phyloP scores from a whole-genome alignment of 2,329 filamentous ascomycete species.

The Cytospora mali region DNA sequence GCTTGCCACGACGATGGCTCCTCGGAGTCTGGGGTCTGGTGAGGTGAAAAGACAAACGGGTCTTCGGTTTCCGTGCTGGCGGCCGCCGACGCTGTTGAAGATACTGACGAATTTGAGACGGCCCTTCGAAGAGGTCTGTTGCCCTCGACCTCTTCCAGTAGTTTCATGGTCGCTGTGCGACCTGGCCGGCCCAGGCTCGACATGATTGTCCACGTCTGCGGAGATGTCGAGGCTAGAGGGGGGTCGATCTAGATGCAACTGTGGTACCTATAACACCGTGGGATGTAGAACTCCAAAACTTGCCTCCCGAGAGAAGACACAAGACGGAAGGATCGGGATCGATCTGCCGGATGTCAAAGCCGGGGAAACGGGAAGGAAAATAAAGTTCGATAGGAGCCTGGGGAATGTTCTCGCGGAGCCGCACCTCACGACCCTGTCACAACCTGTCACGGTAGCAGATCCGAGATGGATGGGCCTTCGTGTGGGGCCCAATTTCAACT shows the following conservation, averaged over 20 bases:
- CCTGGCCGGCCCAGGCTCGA: conserved; percentile 5
- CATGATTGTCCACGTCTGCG: conserved; percentile 11
- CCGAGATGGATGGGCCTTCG: conserved; percentile 6
- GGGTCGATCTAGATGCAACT: background rate
- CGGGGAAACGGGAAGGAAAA: conserved; percentile 1
- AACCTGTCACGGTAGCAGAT: conserved; percentile 14
- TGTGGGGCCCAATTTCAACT: conserved; percentile 21
- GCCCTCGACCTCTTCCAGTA: conserved; percentile 28
- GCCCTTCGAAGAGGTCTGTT: conserved; percentile 24
- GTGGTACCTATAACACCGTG: background rate
- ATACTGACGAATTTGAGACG: conserved; percentile 51
- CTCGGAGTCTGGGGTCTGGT: conserved; percentile 36
- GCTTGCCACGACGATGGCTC: conserved; percentile 22
- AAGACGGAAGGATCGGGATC: conserved; percentile 2
- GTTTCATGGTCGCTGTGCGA: conserved; percentile 42
- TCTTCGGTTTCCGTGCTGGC: conserved; percentile 38
- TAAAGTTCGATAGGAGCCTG: conserved; percentile 19
- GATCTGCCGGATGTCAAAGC: conserved; percentile 2
- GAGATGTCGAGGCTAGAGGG: background rate
- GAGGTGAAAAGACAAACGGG: conserved; percentile 41
- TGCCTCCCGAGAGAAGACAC: background rate
- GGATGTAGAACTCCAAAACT: background rate
- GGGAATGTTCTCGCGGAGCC: conserved; percentile 13
- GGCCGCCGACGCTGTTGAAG: conserved; percentile 34
- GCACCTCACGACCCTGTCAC: conserved; percentile 18